A percentile compares a stretch with the other conserved stretches of the same genome.
Conservation (phyloP, 192 early-diverging fungal species). For the Coemansia asiatica region DNA sequence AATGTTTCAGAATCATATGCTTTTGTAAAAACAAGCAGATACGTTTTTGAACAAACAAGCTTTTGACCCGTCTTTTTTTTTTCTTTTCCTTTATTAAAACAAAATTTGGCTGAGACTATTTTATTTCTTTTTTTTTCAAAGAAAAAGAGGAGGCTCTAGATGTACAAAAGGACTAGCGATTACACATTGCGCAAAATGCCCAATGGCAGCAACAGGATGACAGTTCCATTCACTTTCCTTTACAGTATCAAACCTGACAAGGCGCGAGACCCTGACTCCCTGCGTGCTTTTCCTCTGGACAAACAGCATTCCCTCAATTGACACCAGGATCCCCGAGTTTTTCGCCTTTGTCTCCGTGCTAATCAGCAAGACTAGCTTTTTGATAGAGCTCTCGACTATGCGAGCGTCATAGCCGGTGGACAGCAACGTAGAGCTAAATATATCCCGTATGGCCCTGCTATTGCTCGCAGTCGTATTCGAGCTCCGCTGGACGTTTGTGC, state of each 20-base stretch:
- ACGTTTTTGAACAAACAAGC: too few relatives aligned
- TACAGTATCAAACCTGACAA: not conserved
- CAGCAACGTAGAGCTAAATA: not conserved
- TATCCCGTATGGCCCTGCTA: not conserved
- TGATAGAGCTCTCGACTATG: not conserved
- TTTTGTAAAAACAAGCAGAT: too few relatives aligned
- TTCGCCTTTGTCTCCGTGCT: not conserved
- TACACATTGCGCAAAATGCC: not conserved
- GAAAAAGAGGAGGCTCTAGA: not conserved
- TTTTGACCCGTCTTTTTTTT: too few relatives aligned
- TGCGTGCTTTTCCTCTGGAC: not conserved
- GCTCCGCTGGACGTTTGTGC: not conserved
- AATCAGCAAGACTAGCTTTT: conserved; percentile 3
- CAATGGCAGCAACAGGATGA: conserved; percentile 4
- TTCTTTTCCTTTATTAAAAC: too few relatives aligned
- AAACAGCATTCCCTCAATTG: conserved; percentile 4
- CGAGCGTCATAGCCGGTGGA: not conserved
- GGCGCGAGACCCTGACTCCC: not conserved
- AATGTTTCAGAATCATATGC: too few relatives aligned
- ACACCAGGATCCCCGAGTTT: conserved; percentile 7
- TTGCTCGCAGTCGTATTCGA: not conserved
- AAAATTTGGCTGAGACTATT: too few relatives aligned
- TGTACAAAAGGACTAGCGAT: not conserved
- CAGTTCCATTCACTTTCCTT: not conserved
- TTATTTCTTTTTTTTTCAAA: not conserved